These are phyloP conservation scores for Penicillium frequentans DNA, from an alignment of 2,329 filamentous ascomycete species.

Conservation along the genomic window DNA sequence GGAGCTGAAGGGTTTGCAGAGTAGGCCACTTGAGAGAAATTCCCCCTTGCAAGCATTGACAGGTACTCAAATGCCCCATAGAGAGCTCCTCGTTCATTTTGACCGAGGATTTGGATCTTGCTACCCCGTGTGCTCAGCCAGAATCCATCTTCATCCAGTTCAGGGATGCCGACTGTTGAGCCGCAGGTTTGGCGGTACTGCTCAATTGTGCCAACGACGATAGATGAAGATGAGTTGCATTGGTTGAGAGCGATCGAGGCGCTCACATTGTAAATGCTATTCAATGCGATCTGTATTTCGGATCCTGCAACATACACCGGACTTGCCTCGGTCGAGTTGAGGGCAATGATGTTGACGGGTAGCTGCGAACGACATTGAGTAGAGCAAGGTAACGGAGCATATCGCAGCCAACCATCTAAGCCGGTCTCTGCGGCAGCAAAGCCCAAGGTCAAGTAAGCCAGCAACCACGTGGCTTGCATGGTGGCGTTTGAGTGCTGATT, in stretches of 20 bases:
- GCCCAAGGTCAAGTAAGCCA: conserved; percentile 7
- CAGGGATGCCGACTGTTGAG: conserved; percentile 17
- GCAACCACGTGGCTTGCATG: not conserved
- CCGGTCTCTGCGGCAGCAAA: conserved; percentile 57
- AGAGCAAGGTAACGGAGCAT: conserved; percentile 54
- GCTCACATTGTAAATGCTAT: conserved; percentile 56
- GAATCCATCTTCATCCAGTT: conserved; percentile 49
- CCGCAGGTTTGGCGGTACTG: conserved; percentile 29
- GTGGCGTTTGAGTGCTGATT: not conserved
- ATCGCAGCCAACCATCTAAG: conserved; percentile 63
- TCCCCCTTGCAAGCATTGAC: conserved; percentile 61
- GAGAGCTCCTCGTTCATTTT: conserved; percentile 65
- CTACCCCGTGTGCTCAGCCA: conserved; percentile 50
- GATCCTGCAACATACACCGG: conserved; percentile 61
- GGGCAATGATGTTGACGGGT: conserved; percentile 52
- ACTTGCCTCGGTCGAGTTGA: conserved; percentile 55
- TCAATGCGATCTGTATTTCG: conserved; percentile 60
- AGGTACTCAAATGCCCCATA: conserved; percentile 71
- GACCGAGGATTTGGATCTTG: conserved; percentile 50
- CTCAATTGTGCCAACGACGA: conserved; percentile 34
- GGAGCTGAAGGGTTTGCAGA: conserved; percentile 59
- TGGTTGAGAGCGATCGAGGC: conserved; percentile 34
- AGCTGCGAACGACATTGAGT: conserved; percentile 39
- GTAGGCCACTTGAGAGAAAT: conserved; percentile 51
- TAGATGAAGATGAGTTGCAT: conserved; percentile 19